Conservation (phyloP, 768 basidiomycete species). For the Favolaschia claudopus region DNA sequence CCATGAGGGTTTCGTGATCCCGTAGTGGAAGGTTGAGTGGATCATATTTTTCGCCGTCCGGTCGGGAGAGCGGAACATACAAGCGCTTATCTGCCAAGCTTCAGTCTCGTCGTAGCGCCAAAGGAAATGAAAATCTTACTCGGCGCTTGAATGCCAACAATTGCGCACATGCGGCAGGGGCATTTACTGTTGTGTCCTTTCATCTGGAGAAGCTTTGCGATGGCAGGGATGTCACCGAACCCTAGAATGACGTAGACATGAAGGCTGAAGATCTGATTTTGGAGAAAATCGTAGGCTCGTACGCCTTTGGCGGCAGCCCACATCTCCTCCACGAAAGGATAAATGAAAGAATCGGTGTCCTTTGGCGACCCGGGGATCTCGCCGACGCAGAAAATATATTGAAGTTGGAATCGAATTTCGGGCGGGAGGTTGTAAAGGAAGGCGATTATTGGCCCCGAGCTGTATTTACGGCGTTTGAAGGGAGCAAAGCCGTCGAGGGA, state of each 20-base stretch:
- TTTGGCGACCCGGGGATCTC: conserved; percentile 41
- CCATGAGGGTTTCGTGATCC: neutral
- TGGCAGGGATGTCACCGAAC: neutral
- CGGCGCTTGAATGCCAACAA: neutral
- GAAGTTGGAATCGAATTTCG: conserved; percentile 33
- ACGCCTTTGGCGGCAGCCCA: neutral
- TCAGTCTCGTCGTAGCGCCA: too few species aligned
- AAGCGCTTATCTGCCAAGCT: neutral
- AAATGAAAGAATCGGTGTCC: conserved; percentile 42
- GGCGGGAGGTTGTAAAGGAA: conserved; percentile 42
- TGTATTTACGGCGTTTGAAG: conserved; percentile 34
- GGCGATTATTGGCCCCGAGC: conserved; percentile 42
- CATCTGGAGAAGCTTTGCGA: conserved; percentile 8
- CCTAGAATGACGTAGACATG: neutral
- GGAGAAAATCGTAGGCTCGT: neutral
- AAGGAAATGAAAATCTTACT: neutral
- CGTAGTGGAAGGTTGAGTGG: neutral
- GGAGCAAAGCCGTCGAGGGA: conserved; percentile 45
- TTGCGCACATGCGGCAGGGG: conserved; percentile 4
- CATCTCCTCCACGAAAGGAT: conserved; percentile 39
- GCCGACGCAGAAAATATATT: conserved; percentile 39
- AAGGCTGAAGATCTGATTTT: neutral
- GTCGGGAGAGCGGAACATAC: neutral
- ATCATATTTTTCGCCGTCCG: neutral
- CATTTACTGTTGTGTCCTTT: conserved; percentile 7